phyloP scores from a whole-genome alignment of 2,329 filamentous ascomycete species.

The Scedosporium aurantiacum region DNA sequence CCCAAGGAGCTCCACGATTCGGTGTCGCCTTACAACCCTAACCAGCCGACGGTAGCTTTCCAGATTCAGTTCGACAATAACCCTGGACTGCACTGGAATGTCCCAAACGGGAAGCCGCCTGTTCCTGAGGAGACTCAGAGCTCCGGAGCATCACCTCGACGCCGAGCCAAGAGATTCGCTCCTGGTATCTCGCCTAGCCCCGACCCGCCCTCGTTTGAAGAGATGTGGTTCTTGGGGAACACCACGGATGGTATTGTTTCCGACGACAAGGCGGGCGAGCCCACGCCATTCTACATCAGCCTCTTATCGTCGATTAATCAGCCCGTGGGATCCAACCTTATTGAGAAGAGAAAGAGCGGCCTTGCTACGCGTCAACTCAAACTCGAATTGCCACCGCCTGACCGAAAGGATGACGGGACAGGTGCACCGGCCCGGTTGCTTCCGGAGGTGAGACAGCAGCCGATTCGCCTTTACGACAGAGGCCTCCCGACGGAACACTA shows the following conservation, averaged over 20 bases:
- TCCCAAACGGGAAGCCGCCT: slow-evolving; percentile 26
- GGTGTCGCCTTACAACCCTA: slow-evolving; percentile 49
- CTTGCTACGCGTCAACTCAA: slow-evolving; percentile 11
- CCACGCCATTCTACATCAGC: slow-evolving; percentile 80
- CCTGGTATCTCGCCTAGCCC: slow-evolving; percentile 33
- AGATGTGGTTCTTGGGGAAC: slow-evolving; percentile 74
- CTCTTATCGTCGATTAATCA: slow-evolving; percentile 42
- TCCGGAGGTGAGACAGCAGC: slow-evolving; percentile 61
- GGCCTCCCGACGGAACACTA: slow-evolving; percentile 76
- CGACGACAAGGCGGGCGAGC: slow-evolving; percentile 65
- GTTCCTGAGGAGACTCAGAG: slow-evolving; percentile 9
- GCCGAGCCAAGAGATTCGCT: neutral
- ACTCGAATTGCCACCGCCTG: slow-evolving; percentile 49
- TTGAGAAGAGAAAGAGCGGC: slow-evolving; percentile 18
- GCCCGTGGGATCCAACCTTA: slow-evolving; percentile 16
- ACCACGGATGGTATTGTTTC: slow-evolving; percentile 66
- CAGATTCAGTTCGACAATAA: slow-evolving; percentile 64
- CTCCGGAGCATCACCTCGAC: slow-evolving; percentile 3
- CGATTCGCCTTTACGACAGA: slow-evolving; percentile 74
- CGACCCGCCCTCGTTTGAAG: slow-evolving; percentile 47
- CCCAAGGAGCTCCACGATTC: slow-evolving; percentile 65
- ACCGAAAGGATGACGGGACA: slow-evolving; percentile 55
- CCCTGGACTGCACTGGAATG: slow-evolving; percentile 39
- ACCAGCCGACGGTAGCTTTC: slow-evolving; percentile 69
- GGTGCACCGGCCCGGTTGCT: slow-evolving; percentile 63